phyloP scores from a whole-genome alignment of 2,329 filamentous ascomycete species.

The Aureobasidium zeae region DNA sequence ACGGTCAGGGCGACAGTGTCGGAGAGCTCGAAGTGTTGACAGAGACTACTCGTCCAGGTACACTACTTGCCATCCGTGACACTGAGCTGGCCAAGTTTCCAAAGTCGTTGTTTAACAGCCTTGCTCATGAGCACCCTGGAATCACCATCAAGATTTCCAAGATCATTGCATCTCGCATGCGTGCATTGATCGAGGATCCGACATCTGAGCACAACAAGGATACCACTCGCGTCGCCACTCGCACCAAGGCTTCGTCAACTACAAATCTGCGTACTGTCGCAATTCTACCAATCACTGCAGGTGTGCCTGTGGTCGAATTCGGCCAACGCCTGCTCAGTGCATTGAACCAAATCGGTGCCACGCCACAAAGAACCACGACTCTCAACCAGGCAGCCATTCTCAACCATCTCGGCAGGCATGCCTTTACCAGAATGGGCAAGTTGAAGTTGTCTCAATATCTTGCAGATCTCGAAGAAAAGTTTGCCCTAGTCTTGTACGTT shows the following conservation, averaged over 20 bases:
- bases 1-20: conserved; percentile 93
- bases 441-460: conserved; percentile 91
- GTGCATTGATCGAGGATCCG: conserved; percentile 75
- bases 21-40: conserved; percentile 96
- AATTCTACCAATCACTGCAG: conserved; percentile 79
- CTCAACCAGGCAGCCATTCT: conserved; percentile 89
- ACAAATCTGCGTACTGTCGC: conserved; percentile 89
- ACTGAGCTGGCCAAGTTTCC: conserved; percentile 96
- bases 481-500: conserved; percentile 88
- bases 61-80: conserved; percentile 89
- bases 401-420: conserved; percentile 89
- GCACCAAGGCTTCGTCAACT: conserved; percentile 66
- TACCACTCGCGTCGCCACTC: conserved; percentile 44
- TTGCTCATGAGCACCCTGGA: conserved; percentile 91
- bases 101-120: conserved; percentile 90
- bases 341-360: conserved; percentile 76
- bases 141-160: conserved; percentile 99
- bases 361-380: conserved; percentile 73
- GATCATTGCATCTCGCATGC: conserved; percentile 93
- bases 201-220: conserved; percentile 54
- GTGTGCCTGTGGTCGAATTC: conserved; percentile 91
- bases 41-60: conserved; percentile 81
- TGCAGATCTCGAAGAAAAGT: conserved; percentile 94
- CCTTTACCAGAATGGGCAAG: conserved; percentile 96
- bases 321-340: conserved; percentile 81